Conservation (phyloP, 148 eudicot species). For the Fagopyrum homotropicum region DNA sequence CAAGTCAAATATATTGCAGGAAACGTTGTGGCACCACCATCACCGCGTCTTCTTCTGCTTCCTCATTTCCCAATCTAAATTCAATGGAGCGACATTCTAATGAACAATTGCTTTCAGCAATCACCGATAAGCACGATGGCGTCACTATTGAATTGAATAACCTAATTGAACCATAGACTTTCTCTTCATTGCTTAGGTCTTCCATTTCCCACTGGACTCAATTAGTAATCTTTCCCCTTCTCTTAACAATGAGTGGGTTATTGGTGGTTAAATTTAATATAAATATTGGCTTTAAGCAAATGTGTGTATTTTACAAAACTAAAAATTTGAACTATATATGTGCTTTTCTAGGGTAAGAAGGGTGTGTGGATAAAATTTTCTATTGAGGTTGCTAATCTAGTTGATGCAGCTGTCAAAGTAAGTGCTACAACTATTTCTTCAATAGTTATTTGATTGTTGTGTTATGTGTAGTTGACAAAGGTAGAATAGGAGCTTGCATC, state of each 20-base stretch:
- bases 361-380: constrained; percentile 67
- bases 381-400: constrained; percentile 49
- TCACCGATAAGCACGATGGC: constrained; percentile 39
- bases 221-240: constrained; percentile 24
- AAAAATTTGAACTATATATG: neutral
- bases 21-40: neutral
- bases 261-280: neutral
- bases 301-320: neutral
- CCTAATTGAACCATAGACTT: constrained; percentile 28
- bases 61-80: neutral
- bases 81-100: neutral
- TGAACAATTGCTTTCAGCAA: constrained; percentile 14
- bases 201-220: constrained; percentile 49
- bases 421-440: neutral
- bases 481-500: neutral
- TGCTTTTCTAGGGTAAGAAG: constrained; percentile 49
- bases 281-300: neutral
- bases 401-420: constrained; percentile 56
- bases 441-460: neutral
- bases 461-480: neutral
- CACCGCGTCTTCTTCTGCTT: constrained; percentile 4
- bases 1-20: no score
- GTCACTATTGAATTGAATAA: constrained; percentile 43
- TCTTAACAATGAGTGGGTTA: neutral
- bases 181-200: constrained; percentile 37